Percentiles rank a stretch among this genome's conserved stretches.
These are phyloP conservation scores for Fraxinus greggii DNA, from an alignment of 305 asterid genomes.

Conservation along the genomic window DNA sequence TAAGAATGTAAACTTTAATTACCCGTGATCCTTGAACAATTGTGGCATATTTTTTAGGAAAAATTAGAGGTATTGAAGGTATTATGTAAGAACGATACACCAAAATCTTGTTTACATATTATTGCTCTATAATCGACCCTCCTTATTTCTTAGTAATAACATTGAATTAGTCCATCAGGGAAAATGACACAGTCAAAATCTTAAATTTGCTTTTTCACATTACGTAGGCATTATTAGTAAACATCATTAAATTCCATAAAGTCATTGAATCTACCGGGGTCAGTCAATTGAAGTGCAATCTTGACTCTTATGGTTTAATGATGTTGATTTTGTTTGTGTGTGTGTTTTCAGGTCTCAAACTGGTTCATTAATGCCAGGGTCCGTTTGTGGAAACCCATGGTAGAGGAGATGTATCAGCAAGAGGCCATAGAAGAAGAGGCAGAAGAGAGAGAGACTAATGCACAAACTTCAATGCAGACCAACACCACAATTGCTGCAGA, in stretches of 20 bases:
- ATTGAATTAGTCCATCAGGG: background rate
- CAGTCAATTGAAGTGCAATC: constrained; percentile 3
- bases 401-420: constrained; percentile 94
- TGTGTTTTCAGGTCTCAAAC: constrained; percentile 75
- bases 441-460: constrained; percentile 37
- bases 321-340: background rate
- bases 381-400: constrained; percentile 99
- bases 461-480: constrained; percentile 54
- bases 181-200: background rate
- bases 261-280: background rate
- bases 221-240: background rate
- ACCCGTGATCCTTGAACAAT: background rate
- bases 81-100: background rate
- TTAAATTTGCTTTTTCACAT: background rate
- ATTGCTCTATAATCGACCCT: background rate
- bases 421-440: constrained; percentile 70
- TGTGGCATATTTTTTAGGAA: background rate
- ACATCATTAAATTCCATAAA: background rate
- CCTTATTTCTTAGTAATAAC: background rate
- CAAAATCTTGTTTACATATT: background rate
- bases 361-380: constrained; percentile 99
- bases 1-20: background rate
- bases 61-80: background rate
- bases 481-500: constrained; percentile 21
- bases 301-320: background rate